Evolutionary conservation across 345 rosid genomes (phyloP).

Genomic region (Erucastrum elatum): DNA sequence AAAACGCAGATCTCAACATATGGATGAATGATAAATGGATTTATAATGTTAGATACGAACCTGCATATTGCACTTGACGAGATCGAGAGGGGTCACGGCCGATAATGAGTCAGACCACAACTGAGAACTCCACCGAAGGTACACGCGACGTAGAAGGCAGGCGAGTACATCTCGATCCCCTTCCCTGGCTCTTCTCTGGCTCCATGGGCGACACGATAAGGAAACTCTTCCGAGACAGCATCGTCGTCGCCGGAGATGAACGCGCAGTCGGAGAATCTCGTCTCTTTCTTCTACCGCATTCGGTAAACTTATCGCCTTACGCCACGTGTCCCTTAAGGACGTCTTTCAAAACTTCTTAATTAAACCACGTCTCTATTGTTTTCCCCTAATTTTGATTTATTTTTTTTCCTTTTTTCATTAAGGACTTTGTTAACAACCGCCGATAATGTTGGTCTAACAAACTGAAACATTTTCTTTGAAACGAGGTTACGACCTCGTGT

Average conservation of each 20-base stretch:
- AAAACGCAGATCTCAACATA: background rate
- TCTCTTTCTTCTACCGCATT: no score
- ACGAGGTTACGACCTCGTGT: background rate
- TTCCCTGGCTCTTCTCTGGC: slow-evolving; percentile 56
- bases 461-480: no score
- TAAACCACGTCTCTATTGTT: no score
- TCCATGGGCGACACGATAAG: slow-evolving; percentile 45
- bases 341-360: no score
- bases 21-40: background rate
- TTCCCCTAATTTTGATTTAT: no score
- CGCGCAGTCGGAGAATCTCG: no score
- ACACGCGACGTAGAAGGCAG: slow-evolving; percentile 67
- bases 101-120: slow-evolving; percentile 96
- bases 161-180: slow-evolving; percentile 64
- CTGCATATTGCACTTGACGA: slow-evolving; percentile 99
- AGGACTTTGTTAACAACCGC: no score
- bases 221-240: slow-evolving; percentile 26
- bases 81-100: slow-evolving; percentile 97
- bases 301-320: no score
- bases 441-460: no score
- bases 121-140: slow-evolving; percentile 74
- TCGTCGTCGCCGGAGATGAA: background rate
- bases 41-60: no score
- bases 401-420: no score
- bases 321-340: no score